Base-by-base conservation (phyloP, 2,329 filamentous ascomycete species). In the Cercospora citrullina region DNA sequence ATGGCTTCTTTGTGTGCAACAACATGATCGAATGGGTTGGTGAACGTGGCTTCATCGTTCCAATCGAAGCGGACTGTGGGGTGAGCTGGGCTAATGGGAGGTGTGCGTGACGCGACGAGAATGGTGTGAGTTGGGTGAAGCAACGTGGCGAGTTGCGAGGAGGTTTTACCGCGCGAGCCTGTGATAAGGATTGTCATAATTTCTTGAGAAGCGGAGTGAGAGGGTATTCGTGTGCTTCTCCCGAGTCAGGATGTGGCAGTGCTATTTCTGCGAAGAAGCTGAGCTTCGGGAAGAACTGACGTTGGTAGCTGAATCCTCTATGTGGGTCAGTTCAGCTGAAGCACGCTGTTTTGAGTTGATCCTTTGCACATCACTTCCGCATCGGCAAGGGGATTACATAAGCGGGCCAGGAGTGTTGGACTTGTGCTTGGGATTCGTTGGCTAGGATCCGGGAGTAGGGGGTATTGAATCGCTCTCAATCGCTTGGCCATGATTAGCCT, bases 11-110 rank as follows among this genome's bases (percentile, higher is more conserved):
- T 51, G 9, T 68, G 68, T 45, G 68, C 39, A 16, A 60, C 14
- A 3, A 26, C 57, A 51, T 72, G 67, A 12, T 30, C 33, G 68
- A 81, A 83, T 0, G 78, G 78, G 10, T 69, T 73, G 0, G 65
- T 61, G 75, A 79, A 85, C 0, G 83, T 85, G 18, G 72, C 64
- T 33, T 75, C 64, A 68, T 85, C 79, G 36, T 76, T 45, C 83
- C 82, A 85, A 77, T 86, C 80, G 62, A 86, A 85, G 8, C 63
- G 45, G 4, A 72, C 67, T 4, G 66, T 67, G 7, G 61, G 68
- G 23, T 67, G 55, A 23, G 26, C 14, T 5, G 63, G 26, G 28
- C 68, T 61, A 6, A 10, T 8, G 16, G 63, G 65, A 18, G 70
- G 66, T 3, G n/a, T 64, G 21, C 68, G 53, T 2, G 69, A 68